Evolutionary conservation across 306 rosid species (phyloP), one percentile per base, ranked within the genome.

Genomic region (Trifolium dubium): DNA sequence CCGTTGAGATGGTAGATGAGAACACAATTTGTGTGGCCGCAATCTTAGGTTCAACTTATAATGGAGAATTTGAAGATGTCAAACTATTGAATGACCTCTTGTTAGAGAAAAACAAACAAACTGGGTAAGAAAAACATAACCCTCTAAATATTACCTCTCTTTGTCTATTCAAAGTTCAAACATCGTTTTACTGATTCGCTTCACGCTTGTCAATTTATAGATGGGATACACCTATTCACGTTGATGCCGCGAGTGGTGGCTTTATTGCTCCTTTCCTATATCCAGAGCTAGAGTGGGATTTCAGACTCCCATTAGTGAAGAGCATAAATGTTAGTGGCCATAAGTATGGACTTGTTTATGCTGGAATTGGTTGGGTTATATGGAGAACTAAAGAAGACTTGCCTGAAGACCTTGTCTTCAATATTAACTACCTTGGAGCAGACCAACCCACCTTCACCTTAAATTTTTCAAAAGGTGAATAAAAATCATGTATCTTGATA

Each of bases 251-350:
- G 0, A 92, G 93, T 72, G 96, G 97, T 35, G 97, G 97, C 1
- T 92, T 92, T 73, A 41, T 92, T 30, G 97, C 97, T 0, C 97
- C 97, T 2, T 92, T 92, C 64, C 73, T 89, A 34, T 89, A 92
- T 14, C 93, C 92, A 55, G 92, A 92, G 29, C 82, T 92, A 0
- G 96, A 89, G 67, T 92, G 97, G 97, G 97, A 92, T 66, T 92
- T 92, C 82, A 73, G 91, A 10, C 92, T 92, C 54, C 90, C 90
- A 13, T 53, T 89, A 71, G 97, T 92, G 84, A 92, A 83, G 85
- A 92, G 97, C 65, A 92, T 89, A 63, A 89, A 92, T 47, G 97
- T 86, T n/a, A 91, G 97, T 50, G 97, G 95, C 0, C 97, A 91
- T 39, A 91, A 91, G 40, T 91, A 91, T 53, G 97, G 97, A 0